These are phyloP conservation scores for Phialophora tarda DNA, from an alignment of 2,329 filamentous ascomycete genomes.

Conservation along the genomic window DNA sequence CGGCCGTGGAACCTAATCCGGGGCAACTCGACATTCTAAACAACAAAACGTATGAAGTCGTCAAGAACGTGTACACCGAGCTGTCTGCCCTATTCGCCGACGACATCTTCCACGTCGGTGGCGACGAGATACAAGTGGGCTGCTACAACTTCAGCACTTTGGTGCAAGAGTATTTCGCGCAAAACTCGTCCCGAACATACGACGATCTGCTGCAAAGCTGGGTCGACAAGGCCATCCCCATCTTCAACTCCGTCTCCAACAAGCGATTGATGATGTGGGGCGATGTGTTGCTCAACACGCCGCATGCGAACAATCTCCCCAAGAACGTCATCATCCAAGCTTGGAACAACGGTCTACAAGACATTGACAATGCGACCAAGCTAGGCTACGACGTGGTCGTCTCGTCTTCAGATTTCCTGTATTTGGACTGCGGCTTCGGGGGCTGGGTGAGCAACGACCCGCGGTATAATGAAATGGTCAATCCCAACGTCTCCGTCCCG, in stretches of 20 bases:
- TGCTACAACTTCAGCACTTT: conserved; percentile 64
- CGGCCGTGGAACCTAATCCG: conserved; percentile 62
- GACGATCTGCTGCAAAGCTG: conserved; percentile 61
- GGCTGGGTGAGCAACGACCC: conserved; percentile 62
- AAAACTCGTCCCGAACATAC: conserved; percentile 57
- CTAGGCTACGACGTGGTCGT: conserved; percentile 62
- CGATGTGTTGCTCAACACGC: conserved; percentile 54
- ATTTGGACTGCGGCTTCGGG: conserved; percentile 62
- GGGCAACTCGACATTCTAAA: conserved; percentile 63
- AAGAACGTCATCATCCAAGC: conserved; percentile 59
- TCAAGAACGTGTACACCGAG: conserved; percentile 61
- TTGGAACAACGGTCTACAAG: conserved; percentile 60
- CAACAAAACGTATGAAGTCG: conserved; percentile 61
- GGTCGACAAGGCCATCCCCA: conserved; percentile 59
- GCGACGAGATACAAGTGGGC: conserved; percentile 60
- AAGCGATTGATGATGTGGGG: conserved; percentile 65
- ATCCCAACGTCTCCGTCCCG: conserved; percentile 52
- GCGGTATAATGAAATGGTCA: conserved; percentile 61
- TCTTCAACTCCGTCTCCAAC: conserved; percentile 54
- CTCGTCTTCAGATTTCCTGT: conserved; percentile 62
- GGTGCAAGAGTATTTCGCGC: conserved; percentile 58
- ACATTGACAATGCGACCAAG: conserved; percentile 59
- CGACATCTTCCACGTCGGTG: conserved; percentile 62
- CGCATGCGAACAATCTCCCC: conserved; percentile 55
- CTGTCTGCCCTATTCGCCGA: conserved; percentile 58